Percentiles rank a stretch among this genome's conserved stretches.
These are phyloP conservation scores for Pistacia integerrima DNA, from an alignment of 345 rosid genomes.

Conservation along the genomic window DNA sequence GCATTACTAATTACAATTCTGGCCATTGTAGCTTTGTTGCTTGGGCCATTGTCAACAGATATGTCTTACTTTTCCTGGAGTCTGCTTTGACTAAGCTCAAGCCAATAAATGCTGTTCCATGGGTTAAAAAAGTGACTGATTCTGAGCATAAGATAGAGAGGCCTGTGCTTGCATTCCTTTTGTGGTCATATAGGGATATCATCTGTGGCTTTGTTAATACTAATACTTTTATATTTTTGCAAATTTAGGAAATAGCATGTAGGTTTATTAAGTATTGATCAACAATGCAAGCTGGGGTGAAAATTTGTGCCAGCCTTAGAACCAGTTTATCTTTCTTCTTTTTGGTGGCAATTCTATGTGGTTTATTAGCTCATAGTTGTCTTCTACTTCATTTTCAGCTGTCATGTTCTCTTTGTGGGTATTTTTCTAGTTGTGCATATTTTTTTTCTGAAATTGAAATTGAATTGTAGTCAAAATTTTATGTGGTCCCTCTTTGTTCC, in stretches of 20 bases:
- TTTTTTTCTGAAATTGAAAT: neutral
- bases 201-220: neutral
- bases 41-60: neutral
- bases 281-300: neutral
- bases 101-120: neutral
- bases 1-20: neutral
- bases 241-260: neutral
- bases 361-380: neutral
- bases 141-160: neutral
- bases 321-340: neutral
- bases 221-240: neutral
- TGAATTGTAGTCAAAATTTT: neutral
- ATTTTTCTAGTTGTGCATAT: neutral
- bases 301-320: neutral
- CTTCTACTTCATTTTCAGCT: neutral
- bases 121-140: neutral
- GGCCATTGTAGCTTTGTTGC: neutral
- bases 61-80: neutral
- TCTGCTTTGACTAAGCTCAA: neutral
- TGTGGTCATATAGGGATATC: neutral
- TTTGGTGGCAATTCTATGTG: neutral
- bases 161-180: conserved; percentile 1
- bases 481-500: neutral
- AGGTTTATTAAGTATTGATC: conserved; percentile 1
- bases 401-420: neutral